Evolutionary conservation across 2,329 filamentous ascomycete genomes (phyloP), one percentile per base, ranked within the genome.

Genomic region (Penicillium sp.): DNA sequence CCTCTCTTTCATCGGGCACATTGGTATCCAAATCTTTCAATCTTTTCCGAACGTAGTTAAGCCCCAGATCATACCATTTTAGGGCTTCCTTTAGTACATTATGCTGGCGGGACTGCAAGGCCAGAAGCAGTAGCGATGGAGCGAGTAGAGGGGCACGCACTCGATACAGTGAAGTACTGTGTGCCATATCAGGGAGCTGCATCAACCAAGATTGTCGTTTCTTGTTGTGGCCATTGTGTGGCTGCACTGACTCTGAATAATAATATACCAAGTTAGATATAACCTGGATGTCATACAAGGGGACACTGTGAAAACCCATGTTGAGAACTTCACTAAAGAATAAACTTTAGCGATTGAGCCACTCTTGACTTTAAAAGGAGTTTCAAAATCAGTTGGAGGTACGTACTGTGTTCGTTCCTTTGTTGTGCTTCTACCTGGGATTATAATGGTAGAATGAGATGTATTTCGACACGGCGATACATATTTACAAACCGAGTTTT

Each of bases 241-340:
- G 20, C 24, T 48, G 47, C 21, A 28, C 55, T 14, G 55, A 57
- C n/a, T 47, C 21, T 5, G 48, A 23, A 30, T 52, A 52, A 33
- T 57, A 57, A 16, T 47, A 50, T 5, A 57, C 48, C n/a, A 57
- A 42, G 33, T 52, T 57, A 42, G 55, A 52, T 47, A 57, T 46
- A 6, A 47, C 18, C 20, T 57, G 55, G 14, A 57, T 48, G 7
- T 52, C 30, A n/a, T 47, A 40, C 28, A 46, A 30, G 6, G 55
- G 48, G 23, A 47, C 55, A 9, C 54, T 47, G 42, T 48, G 43
- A 9, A 57, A 38, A 7, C 47, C 48, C 12, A 47, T 52, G 18
- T 26, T 46, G 5, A 30, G 16, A 5, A 12, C n/a, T n/a, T 26
- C 16, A 23, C 50, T 52, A 6, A 21, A 24, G 18, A 2, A 23